phyloP scores from a whole-genome alignment of 2,329 filamentous ascomycete genomes.

The Neopestalotiopsis sp. region DNA sequence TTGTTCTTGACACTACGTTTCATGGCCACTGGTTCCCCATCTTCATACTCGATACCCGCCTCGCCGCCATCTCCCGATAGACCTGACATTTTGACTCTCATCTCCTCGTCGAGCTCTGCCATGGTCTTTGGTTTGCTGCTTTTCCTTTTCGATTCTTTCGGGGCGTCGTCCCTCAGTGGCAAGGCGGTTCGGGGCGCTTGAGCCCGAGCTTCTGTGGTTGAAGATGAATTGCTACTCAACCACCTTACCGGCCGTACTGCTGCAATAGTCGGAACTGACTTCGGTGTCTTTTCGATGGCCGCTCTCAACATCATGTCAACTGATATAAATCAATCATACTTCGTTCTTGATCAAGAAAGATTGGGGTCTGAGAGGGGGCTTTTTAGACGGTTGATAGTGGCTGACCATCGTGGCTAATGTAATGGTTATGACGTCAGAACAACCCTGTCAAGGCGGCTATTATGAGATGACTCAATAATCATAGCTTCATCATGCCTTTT shows the following conservation, averaged over 20 bases:
- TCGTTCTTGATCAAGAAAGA: background rate
- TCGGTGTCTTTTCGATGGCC: background rate
- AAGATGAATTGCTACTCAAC: background rate
- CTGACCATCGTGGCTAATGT: too few relatives aligned
- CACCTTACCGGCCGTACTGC: background rate
- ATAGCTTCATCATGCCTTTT: too few relatives aligned
- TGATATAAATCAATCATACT: background rate
- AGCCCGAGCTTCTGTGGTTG: background rate
- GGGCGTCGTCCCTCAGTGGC: background rate
- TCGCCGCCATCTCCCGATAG: conserved; percentile 73
- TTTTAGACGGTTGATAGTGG: background rate
- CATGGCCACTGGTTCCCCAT: conserved; percentile 73
- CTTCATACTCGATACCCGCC: conserved; percentile 75
- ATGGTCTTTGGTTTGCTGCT: conserved; percentile 54
- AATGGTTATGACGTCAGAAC: conserved; percentile 9
- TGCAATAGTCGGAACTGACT: background rate
- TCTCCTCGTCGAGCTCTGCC: conserved; percentile 69
- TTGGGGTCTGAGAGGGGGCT: background rate
- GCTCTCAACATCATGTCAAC: background rate
- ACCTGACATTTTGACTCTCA: conserved; percentile 68
- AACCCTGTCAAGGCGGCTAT: background rate
- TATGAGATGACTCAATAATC: background rate
- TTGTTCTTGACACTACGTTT: conserved; percentile 77
- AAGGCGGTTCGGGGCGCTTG: background rate
- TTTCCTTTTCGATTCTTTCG: background rate